These are phyloP conservation scores for Lentinula boryana DNA, from an alignment of 768 basidiomycete species.

Conservation along the genomic window DNA sequence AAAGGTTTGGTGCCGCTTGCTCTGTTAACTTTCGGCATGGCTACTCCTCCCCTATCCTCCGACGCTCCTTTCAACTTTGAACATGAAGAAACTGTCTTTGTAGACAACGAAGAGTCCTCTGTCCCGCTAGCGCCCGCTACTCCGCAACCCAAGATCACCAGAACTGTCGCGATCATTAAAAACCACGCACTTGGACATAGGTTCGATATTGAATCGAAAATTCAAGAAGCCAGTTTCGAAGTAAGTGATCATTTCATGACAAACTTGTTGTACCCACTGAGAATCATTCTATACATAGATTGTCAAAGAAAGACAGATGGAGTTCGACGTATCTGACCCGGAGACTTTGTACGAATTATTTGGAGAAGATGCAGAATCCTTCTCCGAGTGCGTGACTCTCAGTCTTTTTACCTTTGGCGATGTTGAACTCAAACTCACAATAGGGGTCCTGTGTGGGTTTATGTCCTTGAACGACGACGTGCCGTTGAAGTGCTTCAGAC, in stretches of 20 bases:
- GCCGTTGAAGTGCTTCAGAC: slow-evolving; percentile 78
- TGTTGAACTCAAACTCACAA: background rate
- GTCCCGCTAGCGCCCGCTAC: slow-evolving; percentile 5
- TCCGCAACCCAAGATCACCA: slow-evolving; percentile 26
- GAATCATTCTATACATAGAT: slow-evolving; percentile 38
- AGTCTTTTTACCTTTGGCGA: slow-evolving; percentile 5
- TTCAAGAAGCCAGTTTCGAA: slow-evolving; percentile 80
- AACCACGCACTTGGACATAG: slow-evolving; percentile 65
- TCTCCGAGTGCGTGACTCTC: slow-evolving; percentile 58
- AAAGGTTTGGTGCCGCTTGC: background rate
- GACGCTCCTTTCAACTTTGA: slow-evolving; percentile 17
- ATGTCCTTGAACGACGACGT: slow-evolving; percentile 77
- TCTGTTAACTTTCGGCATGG: background rate
- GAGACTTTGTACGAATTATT: slow-evolving; percentile 77
- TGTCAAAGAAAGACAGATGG: slow-evolving; percentile 85
- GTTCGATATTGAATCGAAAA: slow-evolving; percentile 75
- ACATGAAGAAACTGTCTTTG: background rate
- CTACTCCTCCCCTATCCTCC: slow-evolving; percentile 17
- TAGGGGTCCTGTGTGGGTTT: slow-evolving; percentile 89
- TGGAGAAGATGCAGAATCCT: slow-evolving; percentile 66
- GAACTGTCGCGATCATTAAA: slow-evolving; percentile 84
- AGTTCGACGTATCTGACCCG: slow-evolving; percentile 77
- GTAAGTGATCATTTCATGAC: slow-evolving; percentile 30
- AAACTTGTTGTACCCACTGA: background rate
- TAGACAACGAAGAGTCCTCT: slow-evolving; percentile 7